Percentiles rank a stretch among this genome's conserved stretches.
These are phyloP conservation scores for Nyssa sinensis DNA, from an alignment of 148 eudicot species.

Conservation along the genomic window DNA sequence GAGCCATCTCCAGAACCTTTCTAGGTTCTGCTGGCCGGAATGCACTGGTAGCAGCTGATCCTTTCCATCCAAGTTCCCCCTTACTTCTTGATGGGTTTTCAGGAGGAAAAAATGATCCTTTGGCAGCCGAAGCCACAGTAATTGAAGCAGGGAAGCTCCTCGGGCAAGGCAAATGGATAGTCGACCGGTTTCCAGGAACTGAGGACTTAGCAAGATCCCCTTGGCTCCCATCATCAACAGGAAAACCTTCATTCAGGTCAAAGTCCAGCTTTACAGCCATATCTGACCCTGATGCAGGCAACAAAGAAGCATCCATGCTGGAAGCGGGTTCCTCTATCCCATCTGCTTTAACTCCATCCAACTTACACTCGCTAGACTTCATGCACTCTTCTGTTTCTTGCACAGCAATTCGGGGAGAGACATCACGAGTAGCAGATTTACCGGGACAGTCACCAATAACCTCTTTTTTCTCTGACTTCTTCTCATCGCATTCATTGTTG, in stretches of 20 bases:
- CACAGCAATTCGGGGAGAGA: slow-evolving; percentile 9
- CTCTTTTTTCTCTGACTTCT: slow-evolving; percentile 16
- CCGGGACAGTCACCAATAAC: slow-evolving; percentile 1
- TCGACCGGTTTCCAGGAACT: slow-evolving; percentile 11
- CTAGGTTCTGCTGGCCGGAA: slow-evolving; percentile 94
- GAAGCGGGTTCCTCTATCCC: slow-evolving; percentile 4
- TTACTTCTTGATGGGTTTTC: slow-evolving; percentile 60
- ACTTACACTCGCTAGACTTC: slow-evolving; percentile 6
- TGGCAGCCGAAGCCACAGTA: slow-evolving; percentile 65
- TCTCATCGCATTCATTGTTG: neutral
- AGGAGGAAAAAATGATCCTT: slow-evolving; percentile 68
- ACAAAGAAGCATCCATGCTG: slow-evolving; percentile 1
- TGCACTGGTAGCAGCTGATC: slow-evolving; percentile 95
- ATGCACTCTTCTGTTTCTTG: slow-evolving; percentile 10
- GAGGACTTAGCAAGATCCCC: slow-evolving; percentile 20
- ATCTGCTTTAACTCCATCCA: slow-evolving; percentile 15
- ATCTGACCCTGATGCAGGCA: slow-evolving; percentile 11
- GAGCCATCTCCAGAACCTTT: slow-evolving; percentile 40
- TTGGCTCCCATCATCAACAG: slow-evolving; percentile 26
- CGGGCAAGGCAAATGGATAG: slow-evolving; percentile 18
- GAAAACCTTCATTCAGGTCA: slow-evolving; percentile 40
- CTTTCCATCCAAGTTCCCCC: slow-evolving; percentile 78
- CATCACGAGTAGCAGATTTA: slow-evolving; percentile 4
- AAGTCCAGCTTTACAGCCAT: slow-evolving; percentile 28
- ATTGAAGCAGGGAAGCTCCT: slow-evolving; percentile 20